Base-by-base conservation (phyloP, 2,329 filamentous ascomycete genomes). In the Fusarium algeriense region DNA sequence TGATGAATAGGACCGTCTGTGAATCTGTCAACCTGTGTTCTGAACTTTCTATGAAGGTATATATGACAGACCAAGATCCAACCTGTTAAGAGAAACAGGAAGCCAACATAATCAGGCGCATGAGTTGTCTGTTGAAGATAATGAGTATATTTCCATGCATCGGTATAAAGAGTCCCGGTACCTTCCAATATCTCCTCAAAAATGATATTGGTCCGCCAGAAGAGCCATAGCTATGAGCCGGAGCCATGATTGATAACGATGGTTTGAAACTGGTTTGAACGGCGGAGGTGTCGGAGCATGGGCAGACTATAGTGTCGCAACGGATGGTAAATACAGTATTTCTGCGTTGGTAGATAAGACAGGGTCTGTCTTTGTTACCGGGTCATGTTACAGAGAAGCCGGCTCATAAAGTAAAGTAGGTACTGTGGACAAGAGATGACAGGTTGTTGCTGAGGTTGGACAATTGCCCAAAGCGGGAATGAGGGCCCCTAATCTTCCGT, bases 61-160 rank as follows among this genome's bases (percentile, higher is more conserved):
- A 26, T 43, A 23, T 37, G 59, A 78, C 82, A 69, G 77, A 91
- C 89, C 63, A 90, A 75, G 20, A 92, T 81, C 81, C 93, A 96
- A 55, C 86, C 88, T 8, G 85, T 83, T 11, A 94, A 77, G n/a
- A 98, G 85, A 41, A 93, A 80, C 3, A 85, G 83, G 69, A 98
- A 88, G 38, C 94, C 93, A 34, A 97, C 81, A 82, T 97, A 98
- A 80, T 99, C 96, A 9, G 93, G 90, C 14, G 93, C 93, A 84
- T 98, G 96, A 3, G 93, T 94, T 79, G 90, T 91, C 89, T 94
- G 23, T 26, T 37, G 12, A 15, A 28, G 30, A 13, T 54, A 28
- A 20, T 57, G 30, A 64, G 55, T 35, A 49, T 26, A 13, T 9
- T 13, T 23, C 19, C 37, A 26, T 23, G 5, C 11, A 15, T 11